phyloP scores from a whole-genome alignment of 2,329 filamentous ascomycete genomes.

The Ramularia collo-cygni region DNA sequence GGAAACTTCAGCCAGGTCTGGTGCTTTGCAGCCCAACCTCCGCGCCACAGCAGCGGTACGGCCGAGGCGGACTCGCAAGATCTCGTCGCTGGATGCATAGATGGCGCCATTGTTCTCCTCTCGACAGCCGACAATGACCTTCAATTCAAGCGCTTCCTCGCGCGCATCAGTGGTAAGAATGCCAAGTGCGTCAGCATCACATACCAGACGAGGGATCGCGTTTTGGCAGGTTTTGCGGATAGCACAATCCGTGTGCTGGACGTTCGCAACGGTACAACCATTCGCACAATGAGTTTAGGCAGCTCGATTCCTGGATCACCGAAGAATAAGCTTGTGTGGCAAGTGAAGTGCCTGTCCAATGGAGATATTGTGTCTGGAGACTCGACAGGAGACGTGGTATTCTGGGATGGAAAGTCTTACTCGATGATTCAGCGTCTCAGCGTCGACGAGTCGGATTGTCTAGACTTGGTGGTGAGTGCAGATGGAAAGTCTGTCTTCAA shows the following conservation, averaged over 20 bases:
- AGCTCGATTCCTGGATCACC: conserved; percentile 68
- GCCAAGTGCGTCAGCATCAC: conserved; percentile 84
- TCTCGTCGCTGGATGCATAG: conserved; percentile 81
- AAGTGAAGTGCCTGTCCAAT: conserved; percentile 77
- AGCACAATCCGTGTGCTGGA: conserved; percentile 91
- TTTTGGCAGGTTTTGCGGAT: conserved; percentile 91
- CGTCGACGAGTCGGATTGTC: conserved; percentile 80
- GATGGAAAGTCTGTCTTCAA: conserved; percentile 80
- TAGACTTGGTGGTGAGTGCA: conserved; percentile 75
- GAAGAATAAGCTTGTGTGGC: conserved; percentile 87
- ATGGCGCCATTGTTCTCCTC: conserved; percentile 81
- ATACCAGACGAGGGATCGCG: conserved; percentile 76
- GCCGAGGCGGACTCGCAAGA: conserved; percentile 41
- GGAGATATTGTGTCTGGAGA: conserved; percentile 92
- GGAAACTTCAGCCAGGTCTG: conserved; percentile 95
- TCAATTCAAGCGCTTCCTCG: conserved; percentile 68
- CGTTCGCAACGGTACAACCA: conserved; percentile 65
- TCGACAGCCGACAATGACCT: conserved; percentile 80
- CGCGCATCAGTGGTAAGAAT: conserved; percentile 72
- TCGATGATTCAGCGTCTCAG: conserved; percentile 80
- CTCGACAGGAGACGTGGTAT: conserved; percentile 84
- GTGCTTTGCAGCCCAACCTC: conserved; percentile 85
- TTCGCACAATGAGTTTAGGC: conserved; percentile 81
- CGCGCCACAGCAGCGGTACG: conserved; percentile 14
- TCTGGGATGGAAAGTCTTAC: conserved; percentile 92